Percentiles rank a stretch among this genome's conserved stretches.
Evolutionary conservation across 176 grass and related monocot species (phyloP).

Genomic region (Triticum urartu): DNA sequence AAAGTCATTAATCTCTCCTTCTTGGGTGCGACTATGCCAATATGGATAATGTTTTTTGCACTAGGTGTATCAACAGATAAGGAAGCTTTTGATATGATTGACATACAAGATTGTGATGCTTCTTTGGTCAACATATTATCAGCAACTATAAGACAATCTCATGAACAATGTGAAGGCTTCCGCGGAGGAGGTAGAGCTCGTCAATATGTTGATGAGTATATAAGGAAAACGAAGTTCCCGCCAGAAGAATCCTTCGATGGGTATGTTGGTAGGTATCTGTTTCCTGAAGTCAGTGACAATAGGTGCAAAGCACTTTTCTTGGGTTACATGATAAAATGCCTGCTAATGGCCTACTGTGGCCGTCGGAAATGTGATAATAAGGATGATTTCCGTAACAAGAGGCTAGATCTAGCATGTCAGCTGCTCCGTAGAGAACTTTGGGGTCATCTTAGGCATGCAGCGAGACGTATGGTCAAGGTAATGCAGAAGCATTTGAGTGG

Average conservation of each 20-base stretch:
- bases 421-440: constrained; percentile 69
- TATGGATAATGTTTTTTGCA: constrained; percentile 84
- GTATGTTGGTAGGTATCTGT: constrained; percentile 59
- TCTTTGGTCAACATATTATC: constrained; percentile 65
- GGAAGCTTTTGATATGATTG: constrained; percentile 75
- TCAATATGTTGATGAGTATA: constrained; percentile 49
- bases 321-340: constrained; percentile 86
- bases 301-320: constrained; percentile 71
- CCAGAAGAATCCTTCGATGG: constrained; percentile 70
- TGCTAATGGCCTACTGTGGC: constrained; percentile 59
- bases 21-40: constrained; percentile 53
- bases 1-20: constrained; percentile 59
- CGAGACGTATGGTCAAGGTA: constrained; percentile 65
- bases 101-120: constrained; percentile 63
- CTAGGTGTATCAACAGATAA: constrained; percentile 77
- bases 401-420: constrained; percentile 66
- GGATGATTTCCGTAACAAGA: constrained; percentile 93
- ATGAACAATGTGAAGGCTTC: constrained; percentile 64
- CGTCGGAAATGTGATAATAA: constrained; percentile 82
- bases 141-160: constrained; percentile 56
- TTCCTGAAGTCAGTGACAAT: constrained; percentile 52
- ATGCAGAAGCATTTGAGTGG: constrained; percentile 82
- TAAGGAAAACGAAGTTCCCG: constrained; percentile 69
- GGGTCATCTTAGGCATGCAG: constrained; percentile 49
- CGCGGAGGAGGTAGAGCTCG: constrained; percentile 40